These are phyloP conservation scores for Malus orientalis DNA, from an alignment of 306 rosid genomes.

Conservation along the genomic window DNA sequence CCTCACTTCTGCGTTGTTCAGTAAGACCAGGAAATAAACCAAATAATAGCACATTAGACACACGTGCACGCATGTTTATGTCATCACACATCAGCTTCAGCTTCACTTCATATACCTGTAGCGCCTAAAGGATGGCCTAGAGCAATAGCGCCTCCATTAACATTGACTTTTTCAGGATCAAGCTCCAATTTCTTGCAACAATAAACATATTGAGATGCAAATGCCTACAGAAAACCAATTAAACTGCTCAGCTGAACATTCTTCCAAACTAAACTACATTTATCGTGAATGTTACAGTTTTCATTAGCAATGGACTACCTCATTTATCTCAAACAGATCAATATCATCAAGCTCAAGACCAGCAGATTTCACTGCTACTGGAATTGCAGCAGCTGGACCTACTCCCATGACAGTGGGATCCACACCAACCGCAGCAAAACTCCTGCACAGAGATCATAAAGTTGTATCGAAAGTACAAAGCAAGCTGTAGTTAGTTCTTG, in stretches of 20 bases:
- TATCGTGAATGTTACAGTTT: neutral
- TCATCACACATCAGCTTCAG: neutral
- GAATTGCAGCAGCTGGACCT: constrained; percentile 91
- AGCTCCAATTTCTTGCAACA: constrained; percentile 77
- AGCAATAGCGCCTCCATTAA: constrained; percentile 92
- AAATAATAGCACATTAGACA: neutral
- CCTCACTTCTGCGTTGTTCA: neutral
- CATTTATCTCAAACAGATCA: constrained; percentile 73
- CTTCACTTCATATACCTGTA: constrained; percentile 45
- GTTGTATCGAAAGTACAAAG: constrained; percentile 1
- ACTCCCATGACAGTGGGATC: constrained; percentile 94
- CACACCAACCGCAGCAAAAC: constrained; percentile 90
- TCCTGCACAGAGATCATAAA: constrained; percentile 43
- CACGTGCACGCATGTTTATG: neutral
- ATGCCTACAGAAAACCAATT: constrained; percentile 53
- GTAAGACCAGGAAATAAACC: neutral
- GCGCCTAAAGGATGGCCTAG: constrained; percentile 94
- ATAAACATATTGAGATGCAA: constrained; percentile 86
- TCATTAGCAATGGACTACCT: constrained; percentile 31
- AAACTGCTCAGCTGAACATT: constrained; percentile 4
- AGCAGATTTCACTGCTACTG: constrained; percentile 83
- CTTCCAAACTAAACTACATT: neutral
- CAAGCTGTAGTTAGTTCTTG: neutral
- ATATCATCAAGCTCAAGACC: constrained; percentile 73
- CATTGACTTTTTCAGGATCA: constrained; percentile 67